phyloP scores from a whole-genome alignment of 352 stramenopile genomes.

The Phytopythium mirpurense region DNA sequence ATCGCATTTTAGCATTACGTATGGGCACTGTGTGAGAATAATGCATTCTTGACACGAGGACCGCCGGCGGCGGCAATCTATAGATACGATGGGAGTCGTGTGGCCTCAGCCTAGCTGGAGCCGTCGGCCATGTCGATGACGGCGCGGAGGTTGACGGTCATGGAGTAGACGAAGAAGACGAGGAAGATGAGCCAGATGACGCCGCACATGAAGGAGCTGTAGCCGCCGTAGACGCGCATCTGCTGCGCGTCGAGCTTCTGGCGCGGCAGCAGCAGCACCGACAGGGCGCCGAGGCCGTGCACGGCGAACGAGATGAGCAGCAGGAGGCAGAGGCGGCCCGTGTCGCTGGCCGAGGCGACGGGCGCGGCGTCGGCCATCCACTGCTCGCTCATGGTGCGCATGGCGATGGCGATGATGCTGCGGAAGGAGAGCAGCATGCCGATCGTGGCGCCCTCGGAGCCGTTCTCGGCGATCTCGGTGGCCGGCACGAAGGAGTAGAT shows the following conservation, averaged over 20 bases:
- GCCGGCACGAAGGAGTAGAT: conserved; percentile 67
- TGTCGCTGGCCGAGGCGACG: conserved; percentile 20
- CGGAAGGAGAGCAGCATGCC: conserved; percentile 58
- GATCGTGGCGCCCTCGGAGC: conserved; percentile 61
- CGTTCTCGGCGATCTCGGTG: conserved; percentile 68
- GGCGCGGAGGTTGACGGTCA: conserved; percentile 39
- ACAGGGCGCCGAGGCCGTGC: conserved; percentile 45
- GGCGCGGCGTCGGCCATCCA: conserved; percentile 31
- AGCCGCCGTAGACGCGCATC: conserved; percentile 56
- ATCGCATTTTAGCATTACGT: too few species aligned
- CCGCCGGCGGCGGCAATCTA: too few species aligned
- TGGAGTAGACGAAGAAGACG: conserved; percentile 57
- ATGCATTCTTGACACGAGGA: background rate
- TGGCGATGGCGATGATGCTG: conserved; percentile 49
- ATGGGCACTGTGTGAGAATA: background rate
- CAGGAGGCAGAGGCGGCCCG: conserved; percentile 19
- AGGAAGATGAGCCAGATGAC: conserved; percentile 52
- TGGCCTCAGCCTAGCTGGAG: background rate
- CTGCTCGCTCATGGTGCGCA: conserved; percentile 48
- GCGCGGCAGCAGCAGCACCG: conserved; percentile 41
- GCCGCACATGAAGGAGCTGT: conserved; percentile 42
- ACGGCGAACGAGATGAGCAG: conserved; percentile 57
- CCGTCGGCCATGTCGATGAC: conserved; percentile 28
- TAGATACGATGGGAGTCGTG: background rate
- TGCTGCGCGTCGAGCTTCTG: conserved; percentile 66